Conservation (phyloP, 1,284 basidiomycete species). For the Hortiboletus rubellus region DNA sequence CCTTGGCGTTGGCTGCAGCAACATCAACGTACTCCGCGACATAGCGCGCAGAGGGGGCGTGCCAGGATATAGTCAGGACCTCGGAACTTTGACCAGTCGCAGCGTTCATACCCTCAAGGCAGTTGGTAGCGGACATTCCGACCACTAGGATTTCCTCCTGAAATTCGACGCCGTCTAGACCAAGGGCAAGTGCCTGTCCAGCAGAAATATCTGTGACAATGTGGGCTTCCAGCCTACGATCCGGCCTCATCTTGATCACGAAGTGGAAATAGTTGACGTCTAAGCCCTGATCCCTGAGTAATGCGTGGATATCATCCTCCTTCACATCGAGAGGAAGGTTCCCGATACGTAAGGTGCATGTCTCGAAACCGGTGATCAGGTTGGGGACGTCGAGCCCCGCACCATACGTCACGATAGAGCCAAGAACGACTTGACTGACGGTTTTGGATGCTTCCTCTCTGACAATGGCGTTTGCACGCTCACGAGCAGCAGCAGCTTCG, state of each 20-base stretch:
- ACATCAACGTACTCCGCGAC: too few relatives aligned
- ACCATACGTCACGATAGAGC: slow-evolving; percentile 49
- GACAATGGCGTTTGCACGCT: slow-evolving; percentile 11
- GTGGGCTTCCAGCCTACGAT: slow-evolving; percentile 33
- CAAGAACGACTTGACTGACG: slow-evolving; percentile 43
- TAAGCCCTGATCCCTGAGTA: slow-evolving; percentile 43
- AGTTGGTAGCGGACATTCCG: slow-evolving; percentile 25
- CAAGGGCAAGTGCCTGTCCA: slow-evolving; percentile 38
- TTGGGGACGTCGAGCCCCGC: slow-evolving; percentile 45
- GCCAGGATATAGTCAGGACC: too few relatives aligned
- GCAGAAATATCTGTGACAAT: slow-evolving; percentile 41
- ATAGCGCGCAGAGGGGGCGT: too few relatives aligned
- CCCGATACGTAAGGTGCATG: slow-evolving; percentile 44
- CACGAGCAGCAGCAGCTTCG: slow-evolving; percentile 15
- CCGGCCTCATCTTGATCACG: slow-evolving; percentile 26
- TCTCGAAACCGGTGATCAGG: slow-evolving; percentile 50
- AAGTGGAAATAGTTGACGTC: slow-evolving; percentile 33
- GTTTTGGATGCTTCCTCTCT: slow-evolving; percentile 41
- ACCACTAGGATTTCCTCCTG: slow-evolving; percentile 40
- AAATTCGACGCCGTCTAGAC: slow-evolving; percentile 47
- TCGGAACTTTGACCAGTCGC: too few relatives aligned
- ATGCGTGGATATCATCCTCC: slow-evolving; percentile 25
- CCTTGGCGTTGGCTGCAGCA: too few relatives aligned
- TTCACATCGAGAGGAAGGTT: too few relatives aligned
- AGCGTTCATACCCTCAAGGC: too few relatives aligned